Conservation (phyloP, 305 asterid species). For the Ilex paraguariensis region DNA sequence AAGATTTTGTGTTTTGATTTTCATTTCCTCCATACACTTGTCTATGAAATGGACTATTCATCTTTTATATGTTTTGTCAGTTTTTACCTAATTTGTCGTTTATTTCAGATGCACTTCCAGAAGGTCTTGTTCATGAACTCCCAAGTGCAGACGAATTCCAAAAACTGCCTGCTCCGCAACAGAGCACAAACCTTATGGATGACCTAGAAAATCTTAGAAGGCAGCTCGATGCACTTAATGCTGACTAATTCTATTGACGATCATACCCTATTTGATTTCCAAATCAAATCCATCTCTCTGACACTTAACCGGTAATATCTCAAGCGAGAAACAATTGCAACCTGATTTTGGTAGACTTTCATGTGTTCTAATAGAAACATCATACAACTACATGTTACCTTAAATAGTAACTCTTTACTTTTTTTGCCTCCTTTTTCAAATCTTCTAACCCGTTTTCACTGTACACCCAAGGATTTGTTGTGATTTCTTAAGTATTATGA, state of each 20-base stretch:
- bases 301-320: too few species aligned
- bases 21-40: not conserved
- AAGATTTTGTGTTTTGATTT: not conserved
- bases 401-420: too few species aligned
- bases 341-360: too few species aligned
- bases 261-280: too few species aligned
- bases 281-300: too few species aligned
- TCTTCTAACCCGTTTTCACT: too few species aligned
- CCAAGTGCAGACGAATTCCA: conserved; percentile 73
- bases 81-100: not conserved
- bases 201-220: conserved; percentile 78
- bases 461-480: too few species aligned
- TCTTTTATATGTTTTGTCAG: not conserved
- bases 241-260: conserved; percentile 25
- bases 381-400: too few species aligned
- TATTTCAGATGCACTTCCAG: conserved; percentile 61
- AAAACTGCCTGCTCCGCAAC: conserved; percentile 25
- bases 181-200: conserved; percentile 30
- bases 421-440: too few species aligned
- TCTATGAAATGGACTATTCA: not conserved
- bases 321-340: too few species aligned
- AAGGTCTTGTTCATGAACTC: conserved; percentile 78
- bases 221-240: conserved; percentile 80
- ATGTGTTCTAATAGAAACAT: too few species aligned
- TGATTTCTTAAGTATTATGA: too few species aligned